These are phyloP conservation scores for Phialocephala subalpina DNA, from an alignment of 2,329 filamentous ascomycete species.

Conservation along the genomic window DNA sequence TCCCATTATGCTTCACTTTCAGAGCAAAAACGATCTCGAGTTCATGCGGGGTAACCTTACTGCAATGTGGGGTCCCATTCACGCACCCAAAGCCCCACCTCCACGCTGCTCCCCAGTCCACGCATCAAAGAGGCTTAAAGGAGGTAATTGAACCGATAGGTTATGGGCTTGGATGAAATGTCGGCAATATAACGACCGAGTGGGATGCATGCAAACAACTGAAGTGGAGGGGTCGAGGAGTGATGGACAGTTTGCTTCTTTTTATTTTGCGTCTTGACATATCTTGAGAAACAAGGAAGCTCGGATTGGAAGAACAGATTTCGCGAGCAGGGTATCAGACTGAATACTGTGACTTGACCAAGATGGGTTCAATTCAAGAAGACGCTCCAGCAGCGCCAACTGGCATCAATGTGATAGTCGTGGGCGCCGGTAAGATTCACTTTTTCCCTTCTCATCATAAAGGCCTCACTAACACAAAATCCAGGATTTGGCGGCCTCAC, in stretches of 20 bases:
- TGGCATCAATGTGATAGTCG: constrained; percentile 34
- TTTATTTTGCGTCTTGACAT: not conserved
- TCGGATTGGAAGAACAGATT: not conserved
- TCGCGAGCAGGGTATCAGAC: not conserved
- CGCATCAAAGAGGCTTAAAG: not conserved
- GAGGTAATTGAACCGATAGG: constrained; percentile 12
- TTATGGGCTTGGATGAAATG: not conserved
- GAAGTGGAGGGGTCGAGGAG: constrained; percentile 3
- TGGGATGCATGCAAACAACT: not conserved
- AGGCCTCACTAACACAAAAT: not conserved
- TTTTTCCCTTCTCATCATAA: not conserved
- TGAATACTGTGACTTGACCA: not conserved
- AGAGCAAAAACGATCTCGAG: not conserved
- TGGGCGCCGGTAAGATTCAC: constrained; percentile 32
- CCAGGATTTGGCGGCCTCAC: constrained; percentile 65
- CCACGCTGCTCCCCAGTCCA: not conserved
- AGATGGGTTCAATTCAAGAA: constrained; percentile 16
- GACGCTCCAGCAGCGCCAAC: constrained; percentile 21
- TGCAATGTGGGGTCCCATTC: constrained; percentile 9
- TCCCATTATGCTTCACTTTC: not conserved
- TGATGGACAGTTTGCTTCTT: not conserved
- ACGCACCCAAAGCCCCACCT: not conserved
- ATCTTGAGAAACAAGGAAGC: not conserved
- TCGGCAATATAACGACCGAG: constrained; percentile 15
- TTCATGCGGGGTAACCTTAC: constrained; percentile 10